Evolutionary conservation across 352 stramenopile genomes (phyloP).

Genomic region (Phytopythium oedochilum): DNA sequence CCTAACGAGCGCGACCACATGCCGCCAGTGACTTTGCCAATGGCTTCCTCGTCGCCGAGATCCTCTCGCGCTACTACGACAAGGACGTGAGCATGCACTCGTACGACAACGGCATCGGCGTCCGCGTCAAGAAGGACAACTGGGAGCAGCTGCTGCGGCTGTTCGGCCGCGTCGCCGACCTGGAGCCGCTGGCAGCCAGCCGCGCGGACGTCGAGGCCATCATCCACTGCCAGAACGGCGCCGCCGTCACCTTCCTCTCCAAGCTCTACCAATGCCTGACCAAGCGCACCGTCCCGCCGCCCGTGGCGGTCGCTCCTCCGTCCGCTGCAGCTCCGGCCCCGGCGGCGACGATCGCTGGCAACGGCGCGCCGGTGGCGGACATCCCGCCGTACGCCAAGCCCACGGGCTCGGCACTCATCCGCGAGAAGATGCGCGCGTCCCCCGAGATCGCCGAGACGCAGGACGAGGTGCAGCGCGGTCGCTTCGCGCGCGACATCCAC

Average conservation of each 20-base stretch:
- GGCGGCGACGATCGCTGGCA: slow-evolving; percentile 19
- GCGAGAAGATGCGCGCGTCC: slow-evolving; percentile 69
- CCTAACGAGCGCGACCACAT: too few species aligned
- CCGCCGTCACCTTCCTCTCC: slow-evolving; percentile 76
- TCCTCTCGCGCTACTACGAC: slow-evolving; percentile 90
- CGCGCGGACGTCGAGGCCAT: slow-evolving; percentile 73
- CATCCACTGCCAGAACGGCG: slow-evolving; percentile 89
- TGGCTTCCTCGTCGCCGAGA: slow-evolving; percentile 90
- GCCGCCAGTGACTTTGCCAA: slow-evolving; percentile 79
- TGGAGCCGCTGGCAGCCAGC: slow-evolving; percentile 43
- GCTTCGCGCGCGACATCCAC: slow-evolving; percentile 56
- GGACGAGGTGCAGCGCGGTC: slow-evolving; percentile 66
- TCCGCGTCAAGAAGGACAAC: slow-evolving; percentile 91
- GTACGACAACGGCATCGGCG: slow-evolving; percentile 90
- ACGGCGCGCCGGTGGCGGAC: slow-evolving; percentile 25
- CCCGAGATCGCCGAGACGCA: slow-evolving; percentile 64
- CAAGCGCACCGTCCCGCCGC: slow-evolving; percentile 80
- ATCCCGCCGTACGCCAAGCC: slow-evolving; percentile 81
- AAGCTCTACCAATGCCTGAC: slow-evolving; percentile 91
- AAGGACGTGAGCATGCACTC: slow-evolving; percentile 92
- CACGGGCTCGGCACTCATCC: slow-evolving; percentile 79
- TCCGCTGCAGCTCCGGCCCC: slow-evolving; percentile 9
- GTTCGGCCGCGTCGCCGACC: slow-evolving; percentile 67
- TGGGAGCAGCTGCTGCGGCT: slow-evolving; percentile 86
- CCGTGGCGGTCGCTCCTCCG: slow-evolving; percentile 8